Base-by-base conservation (phyloP, 176 grass and related monocot species). In the Bromus sterilis region DNA sequence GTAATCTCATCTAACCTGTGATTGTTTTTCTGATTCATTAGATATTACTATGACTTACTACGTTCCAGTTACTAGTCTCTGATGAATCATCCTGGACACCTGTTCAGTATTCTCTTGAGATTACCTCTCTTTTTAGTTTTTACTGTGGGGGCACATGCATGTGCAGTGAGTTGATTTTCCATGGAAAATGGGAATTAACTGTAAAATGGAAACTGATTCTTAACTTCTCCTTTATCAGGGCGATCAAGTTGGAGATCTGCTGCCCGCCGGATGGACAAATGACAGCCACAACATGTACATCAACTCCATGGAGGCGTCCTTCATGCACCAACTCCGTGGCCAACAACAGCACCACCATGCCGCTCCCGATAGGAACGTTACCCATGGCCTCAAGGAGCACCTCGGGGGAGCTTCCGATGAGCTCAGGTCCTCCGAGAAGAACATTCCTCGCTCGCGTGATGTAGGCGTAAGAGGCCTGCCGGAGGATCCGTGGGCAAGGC, bases 261-360 rank as follows among this genome's bases (percentile, higher is more conserved):
- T 48, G 64, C 80, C 90, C 1, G 66, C 56, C 10, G 90, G 79
- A 71, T 92, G 90, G 90, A 92, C 90, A 76, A 77, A 92, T 24
- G 90, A 92, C 68, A 83, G 66, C 39, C 86, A 89, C 67, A 80
- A 76, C 72, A 24, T 81, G 30, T 92, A 89, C 78, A 87, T 92
- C 40, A 92, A 65, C 73, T 92, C 86, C 70, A 85, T 92, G 86
- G 90, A 92, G 67, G 82, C 74, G 35, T 92, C 90, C 20, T 92
- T 92, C 26, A 39, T 92, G 63, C 49, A 89, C 14, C 86, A 89
- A 39, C 73, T 93, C 24, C 80, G 79, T 43, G 78, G 80, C 26
- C 61, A 33, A 33, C 25, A 26, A 34, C n/a, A n/a, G 10, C 64
- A 53, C 16, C 65, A 79, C 4, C n/a, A n/a, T n/a, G n/a, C n/a